Evolutionary conservation across 805 yeast species (phyloP), one percentile per base, ranked within the genome.

Genomic region (Barnettozyma salicaria): DNA sequence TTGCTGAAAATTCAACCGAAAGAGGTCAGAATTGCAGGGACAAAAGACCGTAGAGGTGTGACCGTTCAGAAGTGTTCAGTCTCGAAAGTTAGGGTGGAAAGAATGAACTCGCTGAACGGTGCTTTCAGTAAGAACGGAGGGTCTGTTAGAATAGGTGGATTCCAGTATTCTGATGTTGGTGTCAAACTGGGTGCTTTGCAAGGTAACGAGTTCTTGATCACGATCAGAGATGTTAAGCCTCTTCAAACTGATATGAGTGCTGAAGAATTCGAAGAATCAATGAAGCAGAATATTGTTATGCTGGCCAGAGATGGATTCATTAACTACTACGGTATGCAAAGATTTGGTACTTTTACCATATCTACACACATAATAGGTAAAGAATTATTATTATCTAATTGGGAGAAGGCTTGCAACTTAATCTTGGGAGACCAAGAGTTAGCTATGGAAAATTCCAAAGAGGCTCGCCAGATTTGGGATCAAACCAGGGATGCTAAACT

Each of bases 251-350:
- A 22, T n/a, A n/a, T n/a, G n/a, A 18, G 22, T 10, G 30, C 10
- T 34, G 24, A 23, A 28, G 25, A 30, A 4, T 20, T 10, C n/a
- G 74, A 73, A 27, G 63, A 66, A 11, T 63, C 68, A 4, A 64
- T 87, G 13, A 56, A 59, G 11, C 56, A 64, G 8, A 71, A 87
- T 19, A 67, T 89, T 46, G 55, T 65, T 5, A 71, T 86, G 0
- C 64, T 90, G 36, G 64, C 66, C 34, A 66, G 65, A 2, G 66
- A 71, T 20, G 99, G 99, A 0, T 92, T 86, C 53, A 81, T 92
- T 45, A 92, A 92, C 59, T 92, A 92, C 56, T 92, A 74, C 58
- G 99, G 99, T n/a, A 81, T 92, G 89, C 99, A 92, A 65, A 69
- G 99, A 54, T 92, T 92, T 58, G 99, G 99, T 20, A 89, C 98